These are phyloP conservation scores for Trypanosoma boissoni DNA, from an alignment of 208 protist genomes.

Conservation along the genomic window DNA sequence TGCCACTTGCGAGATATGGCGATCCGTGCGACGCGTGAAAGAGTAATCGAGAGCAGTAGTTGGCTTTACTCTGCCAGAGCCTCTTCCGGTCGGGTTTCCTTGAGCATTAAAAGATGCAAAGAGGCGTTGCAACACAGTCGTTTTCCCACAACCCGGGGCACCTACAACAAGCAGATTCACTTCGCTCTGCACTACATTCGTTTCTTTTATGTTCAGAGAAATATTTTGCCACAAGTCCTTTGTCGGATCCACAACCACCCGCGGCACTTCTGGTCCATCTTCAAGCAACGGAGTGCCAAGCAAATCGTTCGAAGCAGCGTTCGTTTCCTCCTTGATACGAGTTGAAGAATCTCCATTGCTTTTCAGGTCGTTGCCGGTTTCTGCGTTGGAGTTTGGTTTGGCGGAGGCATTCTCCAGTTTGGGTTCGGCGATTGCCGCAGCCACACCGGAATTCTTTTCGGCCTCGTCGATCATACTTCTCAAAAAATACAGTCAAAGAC, in stretches of 20 bases:
- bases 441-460: too few relatives aligned
- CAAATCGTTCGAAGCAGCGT: too few relatives aligned
- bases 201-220: constrained; percentile 66
- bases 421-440: too few relatives aligned
- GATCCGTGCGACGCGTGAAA: constrained; percentile 73
- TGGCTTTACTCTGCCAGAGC: constrained; percentile 50
- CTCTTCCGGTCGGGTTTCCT: constrained; percentile 25
- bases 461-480: too few relatives aligned
- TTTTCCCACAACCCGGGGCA: constrained; percentile 71
- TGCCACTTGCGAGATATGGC: constrained; percentile 70
- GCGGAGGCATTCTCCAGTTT: too few relatives aligned
- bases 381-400: too few relatives aligned
- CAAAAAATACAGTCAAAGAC: too few relatives aligned
- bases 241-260: constrained; percentile 65
- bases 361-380: too few relatives aligned
- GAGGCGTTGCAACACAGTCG: constrained; percentile 71
- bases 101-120: constrained; percentile 47
- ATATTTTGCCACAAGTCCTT: constrained; percentile 92
- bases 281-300: too few relatives aligned
- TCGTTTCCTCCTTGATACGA: too few relatives aligned
- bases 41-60: constrained; percentile 90
- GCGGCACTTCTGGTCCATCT: constrained; percentile 24
- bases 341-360: too few relatives aligned
- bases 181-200: constrained; percentile 52
- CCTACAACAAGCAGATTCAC: constrained; percentile 75